phyloP scores from a whole-genome alignment of 2,329 filamentous ascomycete genomes.

The Colletotrichum cuscutae region DNA sequence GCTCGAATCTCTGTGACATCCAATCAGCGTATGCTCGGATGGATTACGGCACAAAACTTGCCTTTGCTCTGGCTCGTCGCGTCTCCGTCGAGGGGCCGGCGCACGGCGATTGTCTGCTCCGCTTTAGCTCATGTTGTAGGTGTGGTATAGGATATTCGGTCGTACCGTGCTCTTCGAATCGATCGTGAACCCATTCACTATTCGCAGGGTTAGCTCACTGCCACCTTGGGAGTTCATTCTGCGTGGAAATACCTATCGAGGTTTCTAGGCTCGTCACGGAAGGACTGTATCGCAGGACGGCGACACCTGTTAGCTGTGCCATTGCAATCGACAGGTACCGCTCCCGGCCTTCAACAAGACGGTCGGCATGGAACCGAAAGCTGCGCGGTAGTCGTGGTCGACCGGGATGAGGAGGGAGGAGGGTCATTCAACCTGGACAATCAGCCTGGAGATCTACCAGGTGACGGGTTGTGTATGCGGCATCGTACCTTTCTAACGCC shows the following conservation, averaged over 20 bases:
- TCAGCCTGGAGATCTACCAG: conserved; percentile 22
- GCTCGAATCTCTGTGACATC: conserved; percentile 55
- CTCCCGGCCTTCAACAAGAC: conserved; percentile 27
- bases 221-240: not conserved
- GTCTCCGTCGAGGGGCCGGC: conserved; percentile 54
- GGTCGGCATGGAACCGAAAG: conserved; percentile 8
- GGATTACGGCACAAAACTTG: conserved; percentile 39
- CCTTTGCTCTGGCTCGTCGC: conserved; percentile 54
- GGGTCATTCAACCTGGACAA: conserved; percentile 29
- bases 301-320: conserved; percentile 47
- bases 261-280: conserved; percentile 71
- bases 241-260: conserved; percentile 71
- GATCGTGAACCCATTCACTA: conserved; percentile 95
- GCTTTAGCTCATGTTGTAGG: conserved; percentile 14
- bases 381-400: conserved; percentile 11
- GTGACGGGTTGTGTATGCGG: not conserved
- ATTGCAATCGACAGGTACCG: conserved; percentile 24
- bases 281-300: conserved; percentile 63
- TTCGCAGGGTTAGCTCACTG: conserved; percentile 38
- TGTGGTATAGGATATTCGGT: not conserved
- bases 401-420: conserved; percentile 37
- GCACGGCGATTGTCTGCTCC: conserved; percentile 50
- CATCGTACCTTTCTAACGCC: conserved; percentile 85
- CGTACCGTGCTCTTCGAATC: conserved; percentile 79
- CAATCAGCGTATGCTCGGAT: conserved; percentile 34